phyloP scores from a whole-genome alignment of 1,284 basidiomycete species.

The Uromyces viciae-fabae region DNA sequence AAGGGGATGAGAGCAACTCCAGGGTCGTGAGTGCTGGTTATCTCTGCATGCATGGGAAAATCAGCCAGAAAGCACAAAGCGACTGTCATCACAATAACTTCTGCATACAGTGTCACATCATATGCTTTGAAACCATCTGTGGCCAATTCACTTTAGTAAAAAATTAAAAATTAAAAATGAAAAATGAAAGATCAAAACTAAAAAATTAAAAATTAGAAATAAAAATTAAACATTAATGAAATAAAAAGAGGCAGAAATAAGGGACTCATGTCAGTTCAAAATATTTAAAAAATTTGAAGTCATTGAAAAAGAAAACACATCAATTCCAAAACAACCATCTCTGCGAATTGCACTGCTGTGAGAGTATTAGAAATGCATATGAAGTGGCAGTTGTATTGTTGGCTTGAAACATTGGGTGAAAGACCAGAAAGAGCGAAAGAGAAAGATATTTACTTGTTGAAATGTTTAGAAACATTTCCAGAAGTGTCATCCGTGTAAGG shows the following conservation, averaged over 20 bases:
- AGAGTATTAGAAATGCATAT: background rate
- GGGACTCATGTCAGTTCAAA: too few relatives aligned
- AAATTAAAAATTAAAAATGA: background rate
- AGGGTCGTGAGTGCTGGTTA: background rate
- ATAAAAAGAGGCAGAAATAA: background rate
- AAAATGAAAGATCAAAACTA: too few relatives aligned
- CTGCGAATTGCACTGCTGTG: background rate
- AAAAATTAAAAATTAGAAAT: background rate
- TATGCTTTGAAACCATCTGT: background rate
- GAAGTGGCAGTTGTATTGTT: background rate
- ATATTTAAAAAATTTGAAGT: too few relatives aligned
- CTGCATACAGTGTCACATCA: background rate
- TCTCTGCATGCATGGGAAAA: slow-evolving; percentile 11
- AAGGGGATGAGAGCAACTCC: background rate
- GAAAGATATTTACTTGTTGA: too few relatives aligned
- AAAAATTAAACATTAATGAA: background rate
- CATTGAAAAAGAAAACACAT: too few relatives aligned
- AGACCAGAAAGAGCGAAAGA: too few relatives aligned
- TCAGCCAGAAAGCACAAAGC: background rate
- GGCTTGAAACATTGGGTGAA: too few relatives aligned
- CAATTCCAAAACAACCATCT: background rate
- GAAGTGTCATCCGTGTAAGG: background rate
- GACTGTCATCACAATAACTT: background rate
- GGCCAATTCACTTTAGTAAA: background rate
- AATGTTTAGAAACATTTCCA: background rate